Base-by-base conservation (phyloP, 306 rosid species). In the Alnus rubra region DNA sequence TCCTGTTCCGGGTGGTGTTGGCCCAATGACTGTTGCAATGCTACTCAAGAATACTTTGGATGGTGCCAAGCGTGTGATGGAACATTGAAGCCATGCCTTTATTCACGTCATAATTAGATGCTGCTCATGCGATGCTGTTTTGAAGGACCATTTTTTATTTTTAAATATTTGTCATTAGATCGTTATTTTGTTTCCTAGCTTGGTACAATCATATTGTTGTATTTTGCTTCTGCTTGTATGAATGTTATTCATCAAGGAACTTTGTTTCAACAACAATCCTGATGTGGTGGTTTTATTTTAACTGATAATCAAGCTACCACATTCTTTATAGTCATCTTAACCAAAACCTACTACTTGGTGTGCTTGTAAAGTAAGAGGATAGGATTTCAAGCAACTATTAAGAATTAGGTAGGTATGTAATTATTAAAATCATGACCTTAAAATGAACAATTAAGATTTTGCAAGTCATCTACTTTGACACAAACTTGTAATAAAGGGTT, bases 1-100 rank as follows among this genome's bases (percentile, higher is more conserved):
- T 79, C 98, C 98, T 30, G 97, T 91, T 82, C 98, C 98, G 3
- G 97, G 98, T 52, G 97, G 98, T 0, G 98, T 92, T 13, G 97
- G 97, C 53, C 97, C 97, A 65, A 88, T 91, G 92, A 92, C 95
- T 30, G 97, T 94, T 48, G 93, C 97, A 73, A 94, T 92, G 98
- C 88, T 94, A 80, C 88, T 94, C 71, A 82, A 86, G 79, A 94
- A 94, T 74, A 92, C 97, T 9, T 65, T 94, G 91, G 97, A 90
- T 12, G 94, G 98, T 62, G 97, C 97, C 52, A 92, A 88, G 82
- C 90, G 92, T 51, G 74, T 8, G 35, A 79, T 94, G 50, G 87
- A 79, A 59, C 87, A 82, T 49, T 88, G 80, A 74, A 83, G 33
- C 50, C 39, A 9, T n/a, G 63, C 12, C 59, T 18, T 79, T 55